Evolutionary conservation across 192 early-diverging fungal species (phyloP).

Genomic region (Coemansia furcata): DNA sequence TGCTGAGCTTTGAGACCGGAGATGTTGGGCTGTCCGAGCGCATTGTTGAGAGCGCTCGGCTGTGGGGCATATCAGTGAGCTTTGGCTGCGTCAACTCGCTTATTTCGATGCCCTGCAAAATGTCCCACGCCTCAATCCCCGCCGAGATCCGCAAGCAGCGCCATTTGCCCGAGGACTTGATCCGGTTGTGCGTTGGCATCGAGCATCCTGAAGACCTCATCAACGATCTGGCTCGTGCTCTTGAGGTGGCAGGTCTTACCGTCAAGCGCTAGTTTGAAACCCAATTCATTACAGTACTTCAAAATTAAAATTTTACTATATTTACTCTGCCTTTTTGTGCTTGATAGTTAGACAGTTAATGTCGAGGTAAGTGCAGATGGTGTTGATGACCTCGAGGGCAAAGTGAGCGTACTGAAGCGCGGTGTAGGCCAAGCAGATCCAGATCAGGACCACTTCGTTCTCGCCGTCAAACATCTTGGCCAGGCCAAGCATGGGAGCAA

Average conservation of each 20-base stretch:
- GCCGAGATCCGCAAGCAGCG: constrained; percentile 83
- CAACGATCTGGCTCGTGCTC: constrained; percentile 77
- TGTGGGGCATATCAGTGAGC: constrained; percentile 93
- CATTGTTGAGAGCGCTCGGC: constrained; percentile 76
- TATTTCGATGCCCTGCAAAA: constrained; percentile 96
- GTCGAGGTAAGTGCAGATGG: constrained; percentile 73
- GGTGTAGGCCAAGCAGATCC: constrained; percentile 58
- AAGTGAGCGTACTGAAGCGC: constrained; percentile 67
- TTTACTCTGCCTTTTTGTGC: constrained; percentile 45
- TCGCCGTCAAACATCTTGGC: constrained; percentile 54
- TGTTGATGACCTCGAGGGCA: constrained; percentile 65
- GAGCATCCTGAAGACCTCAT: constrained; percentile 91
- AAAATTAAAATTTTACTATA: neutral
- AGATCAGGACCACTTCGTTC: constrained; percentile 56
- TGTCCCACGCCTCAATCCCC: constrained; percentile 97
- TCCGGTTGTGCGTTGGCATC: constrained; percentile 94
- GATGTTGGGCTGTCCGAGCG: constrained; percentile 71
- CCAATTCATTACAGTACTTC: neutral
- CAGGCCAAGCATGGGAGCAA: constrained; percentile 52
- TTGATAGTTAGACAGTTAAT: constrained; percentile 82
- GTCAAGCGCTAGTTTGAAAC: constrained; percentile 24
- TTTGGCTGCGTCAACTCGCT: constrained; percentile 99
- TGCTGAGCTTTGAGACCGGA: constrained; percentile 93
- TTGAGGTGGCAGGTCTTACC: constrained; percentile 59
- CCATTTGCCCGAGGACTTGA: constrained; percentile 93